These are phyloP conservation scores for Coemansia sp. DNA, from an alignment of 192 early-diverging fungal species.

Conservation along the genomic window DNA sequence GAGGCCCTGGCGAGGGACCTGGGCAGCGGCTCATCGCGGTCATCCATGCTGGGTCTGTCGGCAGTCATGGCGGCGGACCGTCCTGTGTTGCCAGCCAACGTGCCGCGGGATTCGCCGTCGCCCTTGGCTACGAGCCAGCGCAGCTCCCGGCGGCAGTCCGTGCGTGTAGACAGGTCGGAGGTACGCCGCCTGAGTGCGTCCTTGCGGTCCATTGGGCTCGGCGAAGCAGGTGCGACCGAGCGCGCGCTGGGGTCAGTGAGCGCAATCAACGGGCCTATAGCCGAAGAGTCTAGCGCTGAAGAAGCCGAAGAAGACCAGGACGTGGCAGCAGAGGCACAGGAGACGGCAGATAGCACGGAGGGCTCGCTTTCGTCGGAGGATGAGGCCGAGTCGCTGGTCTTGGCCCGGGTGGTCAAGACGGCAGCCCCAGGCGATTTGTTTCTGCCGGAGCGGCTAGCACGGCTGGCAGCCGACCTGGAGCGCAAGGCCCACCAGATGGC, in stretches of 20 bases:
- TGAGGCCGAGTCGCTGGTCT: conserved; percentile 34
- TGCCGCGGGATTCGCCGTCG: neutral
- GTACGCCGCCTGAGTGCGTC: conserved; percentile 46
- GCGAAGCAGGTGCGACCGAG: neutral
- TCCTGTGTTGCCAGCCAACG: neutral
- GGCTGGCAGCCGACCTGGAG: conserved; percentile 51
- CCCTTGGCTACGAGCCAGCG: neutral
- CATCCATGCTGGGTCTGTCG: neutral
- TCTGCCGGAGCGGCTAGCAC: conserved; percentile 49
- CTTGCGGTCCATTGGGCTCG: conserved; percentile 34
- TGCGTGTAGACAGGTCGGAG: conserved; percentile 25
- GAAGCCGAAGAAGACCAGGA: no score
- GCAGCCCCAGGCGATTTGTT: conserved; percentile 68
- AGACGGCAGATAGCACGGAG: neutral
- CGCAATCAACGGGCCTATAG: no score
- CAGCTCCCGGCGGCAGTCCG: conserved; percentile 1
- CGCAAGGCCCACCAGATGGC: conserved; percentile 58
- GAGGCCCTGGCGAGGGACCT: conserved; percentile 1
- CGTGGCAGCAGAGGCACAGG: neutral
- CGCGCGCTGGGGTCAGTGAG: neutral
- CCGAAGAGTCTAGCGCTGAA: no score
- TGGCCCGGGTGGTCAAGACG: conserved; percentile 50
- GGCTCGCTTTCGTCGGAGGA: no score
- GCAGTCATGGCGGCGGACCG: neutral
- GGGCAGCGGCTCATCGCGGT: neutral